Evolutionary conservation across 768 basidiomycete genomes (phyloP).

Genomic region (Leccinum variicolor): DNA sequence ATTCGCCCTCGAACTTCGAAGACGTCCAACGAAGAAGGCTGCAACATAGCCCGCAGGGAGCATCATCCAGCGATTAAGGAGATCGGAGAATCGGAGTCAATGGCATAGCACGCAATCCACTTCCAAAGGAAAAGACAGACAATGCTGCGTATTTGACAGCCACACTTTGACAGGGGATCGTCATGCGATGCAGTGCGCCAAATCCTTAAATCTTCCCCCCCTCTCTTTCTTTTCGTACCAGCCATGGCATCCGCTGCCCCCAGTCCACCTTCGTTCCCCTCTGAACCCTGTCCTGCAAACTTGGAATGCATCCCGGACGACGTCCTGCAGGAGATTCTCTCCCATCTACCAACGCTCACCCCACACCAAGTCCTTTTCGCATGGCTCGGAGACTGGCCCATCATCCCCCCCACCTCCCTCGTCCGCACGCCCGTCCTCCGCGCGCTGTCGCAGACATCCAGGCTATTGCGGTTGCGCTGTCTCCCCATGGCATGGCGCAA

Average conservation of each 20-base stretch:
- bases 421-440: constrained; percentile 1
- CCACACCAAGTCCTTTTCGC: neutral
- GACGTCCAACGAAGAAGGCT: neutral
- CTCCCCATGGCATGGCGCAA: constrained; percentile 13
- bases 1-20: neutral
- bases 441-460: constrained; percentile 6
- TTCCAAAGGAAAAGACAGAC: neutral
- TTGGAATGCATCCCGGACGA: constrained; percentile 11
- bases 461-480: constrained; percentile 9
- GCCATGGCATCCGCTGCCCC: neutral
- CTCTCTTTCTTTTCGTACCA: too few species aligned
- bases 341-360: constrained; percentile 6
- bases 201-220: too few species aligned
- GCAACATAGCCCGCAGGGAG: neutral
- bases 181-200: neutral
- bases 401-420: neutral
- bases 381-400: neutral
- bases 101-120: neutral
- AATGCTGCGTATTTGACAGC: neutral
- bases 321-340: constrained; percentile 11
- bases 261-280: neutral
- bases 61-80: neutral
- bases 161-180: neutral
- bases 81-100: too few species aligned
- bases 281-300: neutral